A percentile compares a stretch with the other conserved stretches of the same genome.
Conservation (phyloP, 108 stramenopile species). For the Epipyxis sp. region DNA sequence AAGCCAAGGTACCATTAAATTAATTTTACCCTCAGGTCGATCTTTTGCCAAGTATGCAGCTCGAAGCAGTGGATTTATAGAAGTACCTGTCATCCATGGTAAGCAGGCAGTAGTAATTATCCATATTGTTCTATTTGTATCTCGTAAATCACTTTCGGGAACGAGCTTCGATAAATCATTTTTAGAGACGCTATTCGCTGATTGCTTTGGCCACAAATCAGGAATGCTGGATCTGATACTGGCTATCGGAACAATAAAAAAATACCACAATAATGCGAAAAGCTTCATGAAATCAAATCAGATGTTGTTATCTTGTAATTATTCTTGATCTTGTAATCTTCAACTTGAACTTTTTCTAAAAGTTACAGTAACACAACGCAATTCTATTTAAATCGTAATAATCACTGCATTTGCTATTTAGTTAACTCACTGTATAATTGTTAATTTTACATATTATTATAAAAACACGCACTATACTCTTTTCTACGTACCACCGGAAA, state of each 20-base stretch:
- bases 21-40: constrained; percentile 63
- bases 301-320: background rate
- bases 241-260: background rate
- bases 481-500: no score
- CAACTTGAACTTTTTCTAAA: background rate
- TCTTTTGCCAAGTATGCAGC: constrained; percentile 71
- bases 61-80: constrained; percentile 79
- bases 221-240: background rate
- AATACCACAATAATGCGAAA: background rate
- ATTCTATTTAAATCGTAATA: no score
- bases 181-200: background rate
- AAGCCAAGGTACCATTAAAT: constrained; percentile 79
- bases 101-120: constrained; percentile 80
- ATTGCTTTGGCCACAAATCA: background rate
- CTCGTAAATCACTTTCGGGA: constrained; percentile 43
- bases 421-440: no score
- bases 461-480: no score
- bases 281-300: background rate
- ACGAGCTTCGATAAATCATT: background rate
- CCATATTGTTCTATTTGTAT: constrained; percentile 60
- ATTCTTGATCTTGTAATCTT: background rate
- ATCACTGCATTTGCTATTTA: no score
- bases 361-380: background rate
- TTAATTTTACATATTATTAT: no score
- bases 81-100: constrained; percentile 88